Percentiles rank a stretch among this genome's conserved stretches.
phyloP scores from a whole-genome alignment of 2,329 filamentous ascomycete species.

The Aspergillus sp. region DNA sequence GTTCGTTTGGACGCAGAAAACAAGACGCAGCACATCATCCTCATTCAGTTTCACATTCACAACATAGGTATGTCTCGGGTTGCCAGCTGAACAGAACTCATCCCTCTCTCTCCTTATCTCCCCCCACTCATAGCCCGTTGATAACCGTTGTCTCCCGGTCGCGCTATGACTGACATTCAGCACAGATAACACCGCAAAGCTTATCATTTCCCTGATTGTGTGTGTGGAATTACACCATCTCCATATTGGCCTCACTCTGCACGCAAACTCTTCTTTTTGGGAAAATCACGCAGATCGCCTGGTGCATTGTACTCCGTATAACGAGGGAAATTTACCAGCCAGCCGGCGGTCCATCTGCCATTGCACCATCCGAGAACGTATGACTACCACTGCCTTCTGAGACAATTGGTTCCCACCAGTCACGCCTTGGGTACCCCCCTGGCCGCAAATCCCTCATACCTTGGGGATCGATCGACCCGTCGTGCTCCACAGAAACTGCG shows the following conservation, averaged over 20 bases:
- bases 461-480: slow-evolving; percentile 15
- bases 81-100: not conserved
- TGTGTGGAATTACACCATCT: not conserved
- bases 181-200: slow-evolving; percentile 9
- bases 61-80: not conserved
- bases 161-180: slow-evolving; percentile 1
- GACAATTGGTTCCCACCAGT: slow-evolving; percentile 17
- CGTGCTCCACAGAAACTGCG: slow-evolving; percentile 24
- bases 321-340: not conserved
- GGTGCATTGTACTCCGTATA: not conserved
- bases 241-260: no score
- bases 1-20: not conserved
- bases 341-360: not conserved
- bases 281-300: not conserved
- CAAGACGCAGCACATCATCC: not conserved
- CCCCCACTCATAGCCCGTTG: slow-evolving; percentile 21
- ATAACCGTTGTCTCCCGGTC: slow-evolving; percentile 16
- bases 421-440: slow-evolving; percentile 10
- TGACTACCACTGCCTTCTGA: slow-evolving; percentile 16
- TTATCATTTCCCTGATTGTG: not conserved
- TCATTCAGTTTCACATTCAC: not conserved
- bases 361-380: slow-evolving; percentile 1
- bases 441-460: slow-evolving; percentile 29
- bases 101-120: slow-evolving; percentile 24
- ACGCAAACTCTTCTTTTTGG: no score